Evolutionary conservation across 352 stramenopile genomes (phyloP).

Genomic region (Phytophthora idaei): DNA sequence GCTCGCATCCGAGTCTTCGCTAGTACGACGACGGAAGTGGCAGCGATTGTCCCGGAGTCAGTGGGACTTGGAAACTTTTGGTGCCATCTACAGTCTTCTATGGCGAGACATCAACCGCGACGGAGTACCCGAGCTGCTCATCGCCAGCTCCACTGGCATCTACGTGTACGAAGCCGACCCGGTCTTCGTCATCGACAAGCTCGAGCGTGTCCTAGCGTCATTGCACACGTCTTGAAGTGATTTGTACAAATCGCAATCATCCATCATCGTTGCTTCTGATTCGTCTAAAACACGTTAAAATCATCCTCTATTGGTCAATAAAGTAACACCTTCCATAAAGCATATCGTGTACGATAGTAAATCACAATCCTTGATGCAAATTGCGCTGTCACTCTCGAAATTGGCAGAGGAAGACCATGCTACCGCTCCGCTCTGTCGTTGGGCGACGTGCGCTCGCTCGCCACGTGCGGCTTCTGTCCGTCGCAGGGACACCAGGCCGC

Average conservation of each 20-base stretch:
- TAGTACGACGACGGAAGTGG: constrained; percentile 41
- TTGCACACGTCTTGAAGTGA: constrained; percentile 17
- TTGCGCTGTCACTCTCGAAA: constrained; percentile 21
- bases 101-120: constrained; percentile 73
- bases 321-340: not conserved
- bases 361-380: constrained; percentile 15
- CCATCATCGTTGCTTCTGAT: constrained; percentile 19
- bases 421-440: constrained; percentile 4
- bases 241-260: constrained; percentile 15
- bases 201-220: constrained; percentile 32
- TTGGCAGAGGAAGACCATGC: constrained; percentile 22
- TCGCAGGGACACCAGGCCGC: constrained; percentile 24
- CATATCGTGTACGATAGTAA: constrained; percentile 20
- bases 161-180: constrained; percentile 69
- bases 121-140: constrained; percentile 62
- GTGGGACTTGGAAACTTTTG: constrained; percentile 67
- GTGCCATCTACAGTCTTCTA: constrained; percentile 74
- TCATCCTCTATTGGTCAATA: constrained; percentile 12
- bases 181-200: constrained; percentile 41
- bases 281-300: constrained; percentile 5
- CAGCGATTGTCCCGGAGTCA: constrained; percentile 23
- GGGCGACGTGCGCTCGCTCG: constrained; percentile 17
- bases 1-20: not conserved
- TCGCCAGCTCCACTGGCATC: constrained; percentile 69
- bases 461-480: constrained; percentile 31